Percentiles rank a stretch among this genome's conserved stretches.
Evolutionary conservation across 169 alveolate genomes (phyloP).

Genomic region (Eimeria praecox): DNA sequence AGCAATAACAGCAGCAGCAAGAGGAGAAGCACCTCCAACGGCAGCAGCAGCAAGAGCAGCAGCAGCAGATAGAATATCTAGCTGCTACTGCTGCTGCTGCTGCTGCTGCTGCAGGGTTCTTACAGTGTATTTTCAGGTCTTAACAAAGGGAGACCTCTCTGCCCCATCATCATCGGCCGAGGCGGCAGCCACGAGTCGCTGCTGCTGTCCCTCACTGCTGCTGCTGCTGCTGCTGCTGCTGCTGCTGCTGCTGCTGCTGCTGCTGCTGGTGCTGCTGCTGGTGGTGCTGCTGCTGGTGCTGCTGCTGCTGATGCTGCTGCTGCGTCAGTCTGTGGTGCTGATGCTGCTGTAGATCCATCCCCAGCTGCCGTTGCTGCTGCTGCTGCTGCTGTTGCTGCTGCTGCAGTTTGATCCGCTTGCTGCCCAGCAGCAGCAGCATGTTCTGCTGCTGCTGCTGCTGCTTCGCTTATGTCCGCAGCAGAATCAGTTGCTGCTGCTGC

Average conservation of each 20-base stretch:
- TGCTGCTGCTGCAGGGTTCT: background rate
- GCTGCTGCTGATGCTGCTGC: background rate
- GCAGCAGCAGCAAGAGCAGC: background rate
- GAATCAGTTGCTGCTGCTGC: constrained; percentile 7
- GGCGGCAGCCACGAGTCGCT: constrained; percentile 24
- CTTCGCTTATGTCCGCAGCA: too few relatives aligned
- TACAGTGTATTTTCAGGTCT: constrained; percentile 4
- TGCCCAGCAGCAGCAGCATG: too few relatives aligned
- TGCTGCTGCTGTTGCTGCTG: too few relatives aligned
- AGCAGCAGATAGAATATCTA: background rate
- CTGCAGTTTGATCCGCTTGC: background rate
- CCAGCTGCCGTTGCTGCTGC: background rate
- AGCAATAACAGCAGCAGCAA: background rate
- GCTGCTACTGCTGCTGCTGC: background rate
- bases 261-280: background rate
- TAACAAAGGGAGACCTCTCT: background rate
- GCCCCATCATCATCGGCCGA: constrained; percentile 4
- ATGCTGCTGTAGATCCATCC: too few relatives aligned
- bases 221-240: constrained; percentile 22
- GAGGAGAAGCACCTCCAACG: background rate
- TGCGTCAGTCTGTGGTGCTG: background rate
- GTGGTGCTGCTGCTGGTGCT: background rate
- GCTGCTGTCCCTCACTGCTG: background rate
- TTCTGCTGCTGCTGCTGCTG: constrained; percentile 29
- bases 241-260: constrained; percentile 34